These are phyloP conservation scores for Escallonia herrerae DNA, from an alignment of 129 eudicot genomes.

Conservation along the genomic window DNA sequence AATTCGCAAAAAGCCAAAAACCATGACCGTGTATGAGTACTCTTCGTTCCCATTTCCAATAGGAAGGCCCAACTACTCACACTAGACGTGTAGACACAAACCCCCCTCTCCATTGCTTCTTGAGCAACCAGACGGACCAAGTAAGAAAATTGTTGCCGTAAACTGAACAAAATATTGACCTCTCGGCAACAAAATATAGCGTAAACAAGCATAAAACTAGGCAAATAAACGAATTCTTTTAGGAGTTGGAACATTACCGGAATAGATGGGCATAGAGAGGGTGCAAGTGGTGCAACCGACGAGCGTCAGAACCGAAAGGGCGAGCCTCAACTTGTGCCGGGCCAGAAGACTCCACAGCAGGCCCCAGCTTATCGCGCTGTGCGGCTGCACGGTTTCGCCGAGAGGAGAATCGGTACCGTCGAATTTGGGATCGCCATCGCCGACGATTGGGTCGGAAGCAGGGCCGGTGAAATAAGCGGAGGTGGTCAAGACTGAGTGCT, in stretches of 20 bases:
- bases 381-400: constrained; percentile 28
- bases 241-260: constrained; percentile 36
- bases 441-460: constrained; percentile 60
- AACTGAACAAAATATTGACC: too few relatives aligned
- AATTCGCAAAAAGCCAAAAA: too few relatives aligned
- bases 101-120: too few relatives aligned
- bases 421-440: constrained; percentile 45
- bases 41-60: too few relatives aligned
- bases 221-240: too few relatives aligned
- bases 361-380: constrained; percentile 55
- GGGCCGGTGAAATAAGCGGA: constrained; percentile 68
- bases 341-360: constrained; percentile 50
- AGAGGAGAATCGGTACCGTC: constrained; percentile 13
- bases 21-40: too few relatives aligned
- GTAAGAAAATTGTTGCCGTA: too few relatives aligned
- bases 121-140: too few relatives aligned
- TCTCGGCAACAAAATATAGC: too few relatives aligned
- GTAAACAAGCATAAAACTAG: too few relatives aligned
- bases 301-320: constrained; percentile 46
- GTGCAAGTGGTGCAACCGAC: constrained; percentile 64
- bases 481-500: constrained; percentile 9
- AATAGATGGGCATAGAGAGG: constrained; percentile 73
- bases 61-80: too few relatives aligned
- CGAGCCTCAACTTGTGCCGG: constrained; percentile 58
- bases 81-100: too few relatives aligned